Base-by-base conservation (phyloP, 2,329 filamentous ascomycete genomes). In the Juglanconis oblonga region DNA sequence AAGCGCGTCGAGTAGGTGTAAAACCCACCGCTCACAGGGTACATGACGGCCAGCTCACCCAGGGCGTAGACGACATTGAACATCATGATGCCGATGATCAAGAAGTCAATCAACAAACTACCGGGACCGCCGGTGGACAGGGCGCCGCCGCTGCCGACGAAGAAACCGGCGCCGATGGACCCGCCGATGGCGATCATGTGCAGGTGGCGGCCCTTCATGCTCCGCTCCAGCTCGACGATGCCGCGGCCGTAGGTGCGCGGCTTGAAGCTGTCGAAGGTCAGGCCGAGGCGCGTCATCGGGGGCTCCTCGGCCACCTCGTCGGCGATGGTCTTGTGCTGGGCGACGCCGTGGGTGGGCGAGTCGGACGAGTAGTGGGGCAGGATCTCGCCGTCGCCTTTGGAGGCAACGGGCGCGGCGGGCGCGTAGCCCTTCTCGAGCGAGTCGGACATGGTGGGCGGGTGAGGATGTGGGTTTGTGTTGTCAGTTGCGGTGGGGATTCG, bases 61-160 rank as follows among this genome's bases (percentile, higher is more conserved):
- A 86, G 79, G 55, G 86, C 85, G 66, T 86, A 85, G 63, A 87
- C 79, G 50, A 84, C 83, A 65, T 84, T 82, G 67, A 85, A 82
- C 72, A 86, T 81, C 82, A 86, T 85, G 66, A 82, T 62, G 68
- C 83, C 83, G 59, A 85, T 81, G 59, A 85, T 82, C n/a, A 80
- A 59, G 66, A 85, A 86, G 58, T 79, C 77, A 51, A 81, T 71
- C 13, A 81, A 66, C 8, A 80, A 66, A 49, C 74, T 76, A 1
- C 70, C 78, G 31, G 78, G 78, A n/a, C 76, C 76, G 71, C 81
- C 81, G 31, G 68, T 77, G 62, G 66, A 64, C 11, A 86, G 73
- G 58, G 81, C 81, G 63, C 74, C 69, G 62, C 82, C 82, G 11
- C 81, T 83, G 67, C 83, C 82, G 64, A 86, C 83, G 71, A 85